Percentiles rank a stretch among this genome's conserved stretches.
phyloP scores from a whole-genome alignment of 202 grass and related monocot genomes.

The Cymbopogon flexuosus region DNA sequence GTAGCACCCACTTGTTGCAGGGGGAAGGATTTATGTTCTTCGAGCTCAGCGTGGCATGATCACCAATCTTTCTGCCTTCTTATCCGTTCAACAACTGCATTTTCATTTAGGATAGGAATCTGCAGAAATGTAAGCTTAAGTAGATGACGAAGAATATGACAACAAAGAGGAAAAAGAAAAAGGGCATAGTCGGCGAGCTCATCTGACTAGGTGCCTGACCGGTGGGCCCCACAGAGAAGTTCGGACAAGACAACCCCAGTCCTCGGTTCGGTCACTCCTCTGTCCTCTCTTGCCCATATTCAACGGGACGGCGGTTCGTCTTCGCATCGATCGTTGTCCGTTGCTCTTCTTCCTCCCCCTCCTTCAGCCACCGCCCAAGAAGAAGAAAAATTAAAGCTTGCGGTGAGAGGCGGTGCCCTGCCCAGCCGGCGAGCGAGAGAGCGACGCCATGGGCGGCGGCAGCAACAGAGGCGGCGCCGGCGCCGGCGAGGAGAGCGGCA shows the following conservation, averaged over 20 bases:
- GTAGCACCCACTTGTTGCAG: too few species aligned
- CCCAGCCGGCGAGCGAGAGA: not conserved
- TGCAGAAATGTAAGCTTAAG: too few species aligned
- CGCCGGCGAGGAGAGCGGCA: constrained; percentile 43
- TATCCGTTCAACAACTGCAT: too few species aligned
- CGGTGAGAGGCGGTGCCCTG: not conserved
- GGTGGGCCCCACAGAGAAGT: not conserved
- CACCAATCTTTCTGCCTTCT: too few species aligned
- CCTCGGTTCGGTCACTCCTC: not conserved
- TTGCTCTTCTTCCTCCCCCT: not conserved
- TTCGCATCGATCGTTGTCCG: not conserved
- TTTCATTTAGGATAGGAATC: too few species aligned
- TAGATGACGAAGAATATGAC: too few species aligned
- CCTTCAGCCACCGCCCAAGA: not conserved
- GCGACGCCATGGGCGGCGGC: constrained; percentile 22
- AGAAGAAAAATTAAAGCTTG: not conserved
- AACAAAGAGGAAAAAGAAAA: too few species aligned
- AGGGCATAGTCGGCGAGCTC: too few species aligned
- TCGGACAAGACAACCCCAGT: not conserved
- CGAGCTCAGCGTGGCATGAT: too few species aligned
- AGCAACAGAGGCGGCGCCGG: constrained; percentile 17
- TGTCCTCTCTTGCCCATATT: constrained; percentile 2
- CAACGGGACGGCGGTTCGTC: constrained; percentile 10
- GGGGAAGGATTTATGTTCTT: too few species aligned
- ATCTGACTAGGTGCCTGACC: not conserved